Evolutionary conservation across 768 basidiomycete species (phyloP).

Genomic region (Rhodocollybia butyracea): DNA sequence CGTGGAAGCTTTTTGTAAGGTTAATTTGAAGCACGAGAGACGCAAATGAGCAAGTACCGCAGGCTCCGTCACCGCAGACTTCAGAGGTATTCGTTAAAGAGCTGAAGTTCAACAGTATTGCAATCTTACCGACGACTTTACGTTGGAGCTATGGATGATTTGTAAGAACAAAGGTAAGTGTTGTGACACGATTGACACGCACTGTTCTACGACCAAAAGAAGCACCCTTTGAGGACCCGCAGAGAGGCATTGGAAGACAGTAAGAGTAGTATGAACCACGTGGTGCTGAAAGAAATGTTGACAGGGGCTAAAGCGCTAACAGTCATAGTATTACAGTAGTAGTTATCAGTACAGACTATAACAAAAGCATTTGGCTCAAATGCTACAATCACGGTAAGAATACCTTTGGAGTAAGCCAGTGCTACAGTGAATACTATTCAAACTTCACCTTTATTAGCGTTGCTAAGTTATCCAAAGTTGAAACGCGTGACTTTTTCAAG

Average conservation of each 20-base stretch:
- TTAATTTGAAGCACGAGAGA: slow-evolving; percentile 17
- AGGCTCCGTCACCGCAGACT: slow-evolving; percentile 96
- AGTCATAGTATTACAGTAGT: too few species aligned
- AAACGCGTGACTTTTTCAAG: not conserved
- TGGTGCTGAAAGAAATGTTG: too few species aligned
- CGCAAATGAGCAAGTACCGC: slow-evolving; percentile 50
- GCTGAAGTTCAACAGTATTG: not conserved
- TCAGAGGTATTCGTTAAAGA: slow-evolving; percentile 36
- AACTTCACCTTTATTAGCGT: too few species aligned
- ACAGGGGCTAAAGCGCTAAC: too few species aligned
- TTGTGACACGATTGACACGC: not conserved
- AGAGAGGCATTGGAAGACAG: slow-evolving; percentile 2
- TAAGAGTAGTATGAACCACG: too few species aligned
- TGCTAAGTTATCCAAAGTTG: not conserved
- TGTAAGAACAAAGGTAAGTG: not conserved
- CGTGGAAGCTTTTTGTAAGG: slow-evolving; percentile 15
- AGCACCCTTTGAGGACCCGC: slow-evolving; percentile 12
- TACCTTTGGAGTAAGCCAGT: too few species aligned
- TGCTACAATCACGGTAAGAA: too few species aligned
- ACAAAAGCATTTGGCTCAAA: too few species aligned
- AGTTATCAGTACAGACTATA: too few species aligned
- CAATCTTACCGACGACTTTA: slow-evolving; percentile 28
- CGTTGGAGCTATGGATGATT: slow-evolving; percentile 36
- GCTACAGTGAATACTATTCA: too few species aligned
- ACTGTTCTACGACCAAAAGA: slow-evolving; percentile 15